A percentile compares a stretch with the other conserved stretches of the same genome.
Evolutionary conservation across 2,329 filamentous ascomycete genomes (phyloP).

Genomic region (Nemania sp.): DNA sequence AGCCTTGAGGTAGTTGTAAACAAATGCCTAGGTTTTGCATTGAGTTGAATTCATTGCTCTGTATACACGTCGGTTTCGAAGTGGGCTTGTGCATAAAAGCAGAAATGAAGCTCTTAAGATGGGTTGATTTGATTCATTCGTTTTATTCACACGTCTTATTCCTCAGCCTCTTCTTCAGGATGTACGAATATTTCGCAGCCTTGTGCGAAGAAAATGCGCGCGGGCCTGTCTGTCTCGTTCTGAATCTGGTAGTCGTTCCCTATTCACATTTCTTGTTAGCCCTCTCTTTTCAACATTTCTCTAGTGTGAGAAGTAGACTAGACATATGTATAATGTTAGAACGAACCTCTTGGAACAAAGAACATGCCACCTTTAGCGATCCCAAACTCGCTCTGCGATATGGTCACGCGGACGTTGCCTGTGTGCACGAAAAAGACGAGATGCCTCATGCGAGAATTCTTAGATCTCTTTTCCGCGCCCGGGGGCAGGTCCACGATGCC

Average conservation of each 20-base stretch:
- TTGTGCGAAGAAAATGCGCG: constrained; percentile 92
- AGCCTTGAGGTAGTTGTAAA: neutral
- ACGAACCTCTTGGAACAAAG: constrained; percentile 93
- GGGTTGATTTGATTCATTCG: neutral
- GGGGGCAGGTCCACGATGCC: constrained; percentile 91
- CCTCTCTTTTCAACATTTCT: constrained; percentile 11
- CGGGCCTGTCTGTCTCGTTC: constrained; percentile 79
- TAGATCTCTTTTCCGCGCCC: constrained; percentile 84
- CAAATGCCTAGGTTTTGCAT: neutral
- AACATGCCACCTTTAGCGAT: constrained; percentile 90
- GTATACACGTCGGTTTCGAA: neutral
- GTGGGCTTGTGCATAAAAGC: neutral
- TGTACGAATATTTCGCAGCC: constrained; percentile 69
- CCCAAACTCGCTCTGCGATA: constrained; percentile 81
- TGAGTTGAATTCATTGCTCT: neutral
- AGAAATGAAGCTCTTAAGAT: neutral
- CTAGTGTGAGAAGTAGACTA: constrained; percentile 7
- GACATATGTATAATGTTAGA: constrained; percentile 13
- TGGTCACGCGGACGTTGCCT: constrained; percentile 83
- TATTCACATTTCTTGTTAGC: constrained; percentile 53
- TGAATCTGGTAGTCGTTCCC: constrained; percentile 94
- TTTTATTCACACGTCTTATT: neutral
- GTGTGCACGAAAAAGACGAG: constrained; percentile 94
- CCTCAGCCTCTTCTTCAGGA: constrained; percentile 34
- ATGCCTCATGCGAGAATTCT: constrained; percentile 96